Evolutionary conservation across 2,329 filamentous ascomycete genomes (phyloP), one percentile per base, ranked within the genome.

Genomic region (Fusarium udum): DNA sequence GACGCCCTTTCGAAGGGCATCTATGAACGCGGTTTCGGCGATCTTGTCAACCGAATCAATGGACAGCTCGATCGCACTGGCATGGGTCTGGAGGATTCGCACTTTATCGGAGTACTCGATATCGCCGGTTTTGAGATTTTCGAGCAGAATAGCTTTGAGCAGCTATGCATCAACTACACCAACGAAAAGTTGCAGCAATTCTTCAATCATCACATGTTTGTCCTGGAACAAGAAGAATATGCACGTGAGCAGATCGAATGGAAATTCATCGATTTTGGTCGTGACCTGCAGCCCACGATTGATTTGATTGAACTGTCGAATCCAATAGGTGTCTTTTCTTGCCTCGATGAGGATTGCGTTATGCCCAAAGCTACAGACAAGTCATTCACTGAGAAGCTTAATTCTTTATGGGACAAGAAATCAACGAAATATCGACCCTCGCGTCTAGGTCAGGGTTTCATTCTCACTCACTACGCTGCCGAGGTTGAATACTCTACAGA

Each of bases 151-250:
- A 98, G 95, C 85, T 99, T 99, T 79, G 96, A 99, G 82, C 96
- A 99, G 82, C 88, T 99, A 11, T 99, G 96, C 85, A 99, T 99
- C 88, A 99, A 99, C 83, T 99, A 99, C 83, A 98, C 97, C 70
- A 99, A 99, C 83, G 96, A 99, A 82, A 99, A 98, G 82, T 90
- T 99, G 12, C 96, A 99, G 79, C 96, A 99, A 77, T 99, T 99
- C 82, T 99, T 99, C 89, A 99, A 99, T 79, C 96, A 99, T 80
- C 97, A 99, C 85, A 99, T 99, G 96, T 99, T 99, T 79, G 96
- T 99, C 15, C 87, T 99, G 13, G 96, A 99, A 81, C 96, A 99
- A 79, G 96, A 99, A 82, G 96, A 99, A 81, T 99, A 99, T 81
- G 95, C 96, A 14, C 88, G 95, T 53, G 96, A 99, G 80, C 94